Percentiles rank a stretch among this genome's conserved stretches.
These are phyloP conservation scores for Penicillium atrosanguineum DNA, from an alignment of 495 filamentous ascomycete genomes.

Conservation along the genomic window DNA sequence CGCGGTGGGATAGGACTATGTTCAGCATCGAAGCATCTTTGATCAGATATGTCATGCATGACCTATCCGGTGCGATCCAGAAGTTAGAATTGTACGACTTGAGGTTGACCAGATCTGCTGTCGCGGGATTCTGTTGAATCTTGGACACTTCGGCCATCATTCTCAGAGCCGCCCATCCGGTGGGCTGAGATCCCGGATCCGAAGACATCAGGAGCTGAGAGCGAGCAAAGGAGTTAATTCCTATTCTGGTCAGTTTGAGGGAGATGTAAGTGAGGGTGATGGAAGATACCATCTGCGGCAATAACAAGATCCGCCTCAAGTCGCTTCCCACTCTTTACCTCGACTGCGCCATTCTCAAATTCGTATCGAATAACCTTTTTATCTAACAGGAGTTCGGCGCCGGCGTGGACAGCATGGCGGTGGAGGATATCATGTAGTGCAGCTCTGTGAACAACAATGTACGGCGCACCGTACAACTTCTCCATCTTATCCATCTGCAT, in stretches of 20 bases:
- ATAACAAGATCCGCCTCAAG: constrained; percentile 3
- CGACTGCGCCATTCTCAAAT: constrained; percentile 1
- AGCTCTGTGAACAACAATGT: constrained; percentile 4
- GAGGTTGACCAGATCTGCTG: not conserved
- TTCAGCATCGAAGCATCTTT: constrained; percentile 5
- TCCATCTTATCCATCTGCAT: constrained; percentile 1
- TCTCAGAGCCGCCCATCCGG: constrained; percentile 8
- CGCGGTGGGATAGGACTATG: constrained; percentile 2
- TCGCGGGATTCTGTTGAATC: constrained; percentile 1
- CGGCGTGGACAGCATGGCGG: not conserved
- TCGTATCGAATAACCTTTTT: not conserved
- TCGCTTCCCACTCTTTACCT: not conserved
- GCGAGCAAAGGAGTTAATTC: constrained; percentile 2
- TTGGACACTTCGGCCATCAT: constrained; percentile 10
- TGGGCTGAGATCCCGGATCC: constrained; percentile 1
- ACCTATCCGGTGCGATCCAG: constrained; percentile 4
- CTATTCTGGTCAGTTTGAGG: not conserved
- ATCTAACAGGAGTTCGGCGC: not conserved
- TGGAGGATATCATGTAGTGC: constrained; percentile 2
- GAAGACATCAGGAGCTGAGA: not conserved
- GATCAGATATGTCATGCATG: constrained; percentile 6
- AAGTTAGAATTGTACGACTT: constrained; percentile 1
- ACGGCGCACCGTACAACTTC: constrained; percentile 1
- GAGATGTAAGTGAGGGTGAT: not conserved
- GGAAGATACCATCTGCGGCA: not conserved